These are phyloP conservation scores for Pseudopithomyces chartarum DNA, from an alignment of 2,329 filamentous ascomycete species.

Conservation along the genomic window DNA sequence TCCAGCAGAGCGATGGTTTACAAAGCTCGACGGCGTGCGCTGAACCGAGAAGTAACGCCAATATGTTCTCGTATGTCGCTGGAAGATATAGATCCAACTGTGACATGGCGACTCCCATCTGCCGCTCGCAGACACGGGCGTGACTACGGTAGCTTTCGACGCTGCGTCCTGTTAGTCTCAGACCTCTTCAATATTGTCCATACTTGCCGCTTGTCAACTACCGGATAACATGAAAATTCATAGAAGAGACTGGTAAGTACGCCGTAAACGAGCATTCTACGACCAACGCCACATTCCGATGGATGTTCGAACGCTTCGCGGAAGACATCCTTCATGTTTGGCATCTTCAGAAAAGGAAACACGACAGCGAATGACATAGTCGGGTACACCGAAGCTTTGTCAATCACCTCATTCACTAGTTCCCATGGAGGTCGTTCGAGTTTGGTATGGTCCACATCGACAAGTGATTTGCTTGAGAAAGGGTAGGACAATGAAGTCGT, in stretches of 20 bases:
- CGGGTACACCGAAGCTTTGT: constrained; percentile 34
- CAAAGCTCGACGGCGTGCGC: constrained; percentile 40
- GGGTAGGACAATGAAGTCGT: constrained; percentile 13
- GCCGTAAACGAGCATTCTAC: constrained; percentile 36
- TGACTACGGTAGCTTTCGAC: constrained; percentile 28
- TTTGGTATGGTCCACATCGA: constrained; percentile 30
- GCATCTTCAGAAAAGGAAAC: constrained; percentile 38
- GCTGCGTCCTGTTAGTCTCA: neutral
- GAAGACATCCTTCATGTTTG: constrained; percentile 29
- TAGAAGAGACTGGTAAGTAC: constrained; percentile 34
- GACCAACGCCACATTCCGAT: constrained; percentile 22
- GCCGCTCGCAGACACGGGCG: constrained; percentile 46
- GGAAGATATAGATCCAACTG: constrained; percentile 40
- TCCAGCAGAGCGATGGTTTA: constrained; percentile 43
- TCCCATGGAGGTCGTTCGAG: constrained; percentile 41
- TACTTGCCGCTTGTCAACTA: constrained; percentile 18
- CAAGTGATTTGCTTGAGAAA: constrained; percentile 29
- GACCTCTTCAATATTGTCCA: neutral
- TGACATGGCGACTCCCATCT: constrained; percentile 48
- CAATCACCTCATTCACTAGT: constrained; percentile 27
- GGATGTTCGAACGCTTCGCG: constrained; percentile 32
- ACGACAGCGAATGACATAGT: constrained; percentile 39
- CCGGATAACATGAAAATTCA: constrained; percentile 29
- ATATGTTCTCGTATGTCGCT: constrained; percentile 43
- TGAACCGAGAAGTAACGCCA: constrained; percentile 39